Evolutionary conservation across 306 rosid species (phyloP).

Genomic region (Psophocarpus tetragonolobus): DNA sequence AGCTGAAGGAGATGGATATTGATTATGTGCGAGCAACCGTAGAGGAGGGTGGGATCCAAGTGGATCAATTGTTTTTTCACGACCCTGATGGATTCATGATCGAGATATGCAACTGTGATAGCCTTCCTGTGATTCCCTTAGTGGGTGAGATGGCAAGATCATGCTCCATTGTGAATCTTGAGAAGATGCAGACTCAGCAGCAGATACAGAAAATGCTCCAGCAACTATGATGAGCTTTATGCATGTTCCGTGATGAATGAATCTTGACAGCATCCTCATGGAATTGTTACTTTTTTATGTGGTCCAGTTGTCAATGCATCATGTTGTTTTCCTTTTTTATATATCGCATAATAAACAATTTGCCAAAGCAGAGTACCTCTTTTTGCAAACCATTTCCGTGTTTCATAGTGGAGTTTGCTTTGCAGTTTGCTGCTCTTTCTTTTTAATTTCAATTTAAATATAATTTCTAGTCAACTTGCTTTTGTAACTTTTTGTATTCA

Average conservation of each 20-base stretch:
- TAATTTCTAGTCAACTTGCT: background rate
- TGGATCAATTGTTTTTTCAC: slow-evolving; percentile 85
- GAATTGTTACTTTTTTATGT: background rate
- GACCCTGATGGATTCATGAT: slow-evolving; percentile 99
- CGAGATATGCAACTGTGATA: slow-evolving; percentile 92
- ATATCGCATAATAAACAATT: slow-evolving; percentile 1
- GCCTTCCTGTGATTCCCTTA: slow-evolving; percentile 81
- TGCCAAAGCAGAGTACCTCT: background rate
- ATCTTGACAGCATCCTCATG: background rate
- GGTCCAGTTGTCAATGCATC: background rate
- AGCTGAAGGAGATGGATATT: slow-evolving; percentile 80
- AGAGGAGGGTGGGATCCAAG: slow-evolving; percentile 92
- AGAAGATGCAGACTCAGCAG: slow-evolving; percentile 39
- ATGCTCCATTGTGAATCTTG: slow-evolving; percentile 45
- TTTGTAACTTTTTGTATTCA: background rate
- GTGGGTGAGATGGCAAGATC: slow-evolving; percentile 47
- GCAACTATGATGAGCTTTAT: background rate
- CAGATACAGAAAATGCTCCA: slow-evolving; percentile 34
- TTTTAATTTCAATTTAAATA: background rate
- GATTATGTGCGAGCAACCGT: slow-evolving; percentile 62
- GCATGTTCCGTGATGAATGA: no score
- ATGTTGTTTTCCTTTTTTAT: background rate
- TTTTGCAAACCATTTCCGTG: background rate
- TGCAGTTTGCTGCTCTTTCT: background rate
- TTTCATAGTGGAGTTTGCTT: background rate